Base-by-base conservation (phyloP, 805 yeast genomes). In the Candida hungchunana region DNA sequence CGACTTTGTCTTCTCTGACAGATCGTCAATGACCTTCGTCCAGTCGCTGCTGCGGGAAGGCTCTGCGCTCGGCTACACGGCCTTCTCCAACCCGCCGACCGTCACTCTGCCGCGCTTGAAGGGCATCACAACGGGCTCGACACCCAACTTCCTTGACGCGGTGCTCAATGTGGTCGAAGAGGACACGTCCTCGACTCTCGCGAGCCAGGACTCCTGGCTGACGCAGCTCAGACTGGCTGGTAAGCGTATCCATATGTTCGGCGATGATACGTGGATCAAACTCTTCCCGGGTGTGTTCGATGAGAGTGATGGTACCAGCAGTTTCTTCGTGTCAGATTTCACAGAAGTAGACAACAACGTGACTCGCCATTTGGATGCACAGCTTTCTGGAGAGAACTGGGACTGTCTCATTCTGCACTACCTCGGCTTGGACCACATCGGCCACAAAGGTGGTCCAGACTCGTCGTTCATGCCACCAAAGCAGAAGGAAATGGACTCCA, bases 201-300 rank as follows among this genome's bases (percentile, higher is more conserved):
- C 75, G 0, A 74, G 71, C 32, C 94, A 82, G 44, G 98, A 93
- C 56, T 82, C 93, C 19, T 88, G 97, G 96, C 56, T 89, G 8
- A 67, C 67, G 23, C 97, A 93, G 53, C 67, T 88, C 29, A 45
- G 50, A 25, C 29, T 44, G 4, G 39, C 53, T 2, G 50, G 47
- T 5, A 59, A 59, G 20, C 66, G 53, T 15, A 64, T 93, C 19
- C 82, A 88, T 53, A 85, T 93, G 73, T 90, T 73, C 63, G 99
- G 99, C 21, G 99, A 93, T 59, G 98, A 93, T 55, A 93, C 99
- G 1, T 93, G 99, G 99, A 60, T 89, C 43, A 89, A 87, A 53
- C 66, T 93, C 32, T 93, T 89, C 47, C 96, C 96, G 0, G 64
- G 66, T 39, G 69, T 69, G 45, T 89, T 90, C 51, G 66, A 67